These are phyloP conservation scores for Aspergillus diversus DNA, from an alignment of 495 filamentous ascomycete genomes.

Conservation along the genomic window DNA sequence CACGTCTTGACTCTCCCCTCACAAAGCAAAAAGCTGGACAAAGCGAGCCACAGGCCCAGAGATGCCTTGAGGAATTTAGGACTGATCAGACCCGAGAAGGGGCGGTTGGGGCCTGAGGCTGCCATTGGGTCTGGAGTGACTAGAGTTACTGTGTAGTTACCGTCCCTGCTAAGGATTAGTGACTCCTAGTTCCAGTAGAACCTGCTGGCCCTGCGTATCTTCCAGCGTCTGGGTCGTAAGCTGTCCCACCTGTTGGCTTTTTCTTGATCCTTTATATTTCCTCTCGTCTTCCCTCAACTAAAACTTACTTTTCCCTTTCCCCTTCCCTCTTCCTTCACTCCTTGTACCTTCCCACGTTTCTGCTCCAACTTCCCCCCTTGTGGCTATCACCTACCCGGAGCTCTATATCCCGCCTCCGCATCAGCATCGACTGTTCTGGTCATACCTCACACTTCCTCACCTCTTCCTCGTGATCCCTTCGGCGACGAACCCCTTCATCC, in stretches of 20 bases:
- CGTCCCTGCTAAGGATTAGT: constrained; percentile 11
- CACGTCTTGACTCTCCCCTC: neutral
- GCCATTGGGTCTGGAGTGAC: constrained; percentile 3
- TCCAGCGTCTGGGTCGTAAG: neutral
- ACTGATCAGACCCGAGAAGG: neutral
- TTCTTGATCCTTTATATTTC: constrained; percentile 16
- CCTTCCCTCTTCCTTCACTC: constrained; percentile 13
- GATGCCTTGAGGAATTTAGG: too few species aligned
- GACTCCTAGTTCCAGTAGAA: constrained; percentile 6
- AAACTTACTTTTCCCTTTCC: constrained; percentile 19
- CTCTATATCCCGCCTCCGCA: neutral
- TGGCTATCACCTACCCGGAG: neutral
- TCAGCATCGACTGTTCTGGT: constrained; percentile 8
- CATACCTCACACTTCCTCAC: constrained; percentile 16
- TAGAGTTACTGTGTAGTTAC: constrained; percentile 20
- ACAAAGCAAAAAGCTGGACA: neutral
- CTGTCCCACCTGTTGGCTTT: constrained; percentile 21
- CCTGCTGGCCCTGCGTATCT: neutral
- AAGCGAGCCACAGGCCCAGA: too few species aligned
- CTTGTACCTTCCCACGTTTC: neutral
- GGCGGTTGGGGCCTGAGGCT: constrained; percentile 17
- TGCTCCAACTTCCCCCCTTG: neutral
- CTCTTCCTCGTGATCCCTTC: constrained; percentile 35
- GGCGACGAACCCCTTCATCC: constrained; percentile 80
- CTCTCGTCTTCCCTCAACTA: constrained; percentile 21